Conservation (phyloP, 352 stramenopile species). For the Pythium apleroticum region DNA sequence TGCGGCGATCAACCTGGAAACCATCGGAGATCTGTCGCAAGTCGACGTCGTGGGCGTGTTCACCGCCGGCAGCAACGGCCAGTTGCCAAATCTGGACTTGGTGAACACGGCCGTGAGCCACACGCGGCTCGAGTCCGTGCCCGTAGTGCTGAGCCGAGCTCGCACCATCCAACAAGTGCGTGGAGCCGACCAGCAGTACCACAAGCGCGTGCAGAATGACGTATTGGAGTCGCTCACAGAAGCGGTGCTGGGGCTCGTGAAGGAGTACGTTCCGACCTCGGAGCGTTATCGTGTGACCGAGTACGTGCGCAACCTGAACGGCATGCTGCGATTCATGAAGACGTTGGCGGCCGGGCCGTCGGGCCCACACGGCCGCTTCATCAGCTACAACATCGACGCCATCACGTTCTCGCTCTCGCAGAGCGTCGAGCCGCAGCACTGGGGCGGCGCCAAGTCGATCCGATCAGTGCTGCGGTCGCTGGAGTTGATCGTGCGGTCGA, state of each 20-base stretch:
- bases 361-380: constrained; percentile 73
- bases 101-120: constrained; percentile 75
- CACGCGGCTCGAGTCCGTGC: constrained; percentile 44
- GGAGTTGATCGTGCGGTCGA: constrained; percentile 66
- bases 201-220: constrained; percentile 4
- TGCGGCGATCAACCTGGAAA: constrained; percentile 76
- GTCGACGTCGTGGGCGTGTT: constrained; percentile 55
- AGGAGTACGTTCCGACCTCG: constrained; percentile 11
- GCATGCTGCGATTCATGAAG: constrained; percentile 85
- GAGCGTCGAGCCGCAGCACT: constrained; percentile 20
- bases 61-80: constrained; percentile 73
- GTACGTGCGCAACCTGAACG: constrained; percentile 56
- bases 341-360: constrained; percentile 60
- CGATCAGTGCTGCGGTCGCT: constrained; percentile 49
- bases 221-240: background rate
- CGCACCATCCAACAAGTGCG: constrained; percentile 23
- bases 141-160: constrained; percentile 50
- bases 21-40: constrained; percentile 27
- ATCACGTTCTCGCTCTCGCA: constrained; percentile 55
- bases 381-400: constrained; percentile 86
- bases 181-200: constrained; percentile 1
- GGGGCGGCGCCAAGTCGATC: constrained; percentile 27
- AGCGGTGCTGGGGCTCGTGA: constrained; percentile 4
- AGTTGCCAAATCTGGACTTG: constrained; percentile 86
- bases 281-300: constrained; percentile 26